These are phyloP conservation scores for Somion occarium DNA, from an alignment of 1,284 basidiomycete genomes.

Conservation along the genomic window DNA sequence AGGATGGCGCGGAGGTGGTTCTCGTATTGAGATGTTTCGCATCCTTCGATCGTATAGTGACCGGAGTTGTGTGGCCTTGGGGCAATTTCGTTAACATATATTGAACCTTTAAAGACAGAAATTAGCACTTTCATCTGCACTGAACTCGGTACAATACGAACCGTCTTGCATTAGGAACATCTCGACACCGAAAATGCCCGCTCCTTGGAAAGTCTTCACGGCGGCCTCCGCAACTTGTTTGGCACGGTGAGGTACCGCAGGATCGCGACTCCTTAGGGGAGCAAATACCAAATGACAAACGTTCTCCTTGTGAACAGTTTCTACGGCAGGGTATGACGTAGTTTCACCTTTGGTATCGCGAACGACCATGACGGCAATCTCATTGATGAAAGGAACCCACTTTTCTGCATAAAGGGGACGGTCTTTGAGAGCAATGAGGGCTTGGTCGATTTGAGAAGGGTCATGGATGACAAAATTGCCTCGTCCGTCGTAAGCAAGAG, in stretches of 20 bases:
- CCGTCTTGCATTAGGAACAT: constrained; percentile 94
- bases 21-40: constrained; percentile 94
- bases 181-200: constrained; percentile 97
- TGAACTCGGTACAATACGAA: constrained; percentile 30
- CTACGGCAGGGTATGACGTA: constrained; percentile 86
- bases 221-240: constrained; percentile 80
- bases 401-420: constrained; percentile 88
- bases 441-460: constrained; percentile 50
- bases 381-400: constrained; percentile 87
- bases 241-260: constrained; percentile 59
- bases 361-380: constrained; percentile 98
- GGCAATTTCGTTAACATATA: constrained; percentile 96
- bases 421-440: constrained; percentile 63
- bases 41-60: constrained; percentile 99
- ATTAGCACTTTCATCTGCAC: constrained; percentile 2
- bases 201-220: constrained; percentile 78
- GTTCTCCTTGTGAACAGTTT: constrained; percentile 94
- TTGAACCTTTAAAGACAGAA: constrained; percentile 44
- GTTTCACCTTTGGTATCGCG: constrained; percentile 75
- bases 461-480: constrained; percentile 85
- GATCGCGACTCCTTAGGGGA: constrained; percentile 65
- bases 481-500: constrained; percentile 93
- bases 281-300: constrained; percentile 93
- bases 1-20: constrained; percentile 98
- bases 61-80: constrained; percentile 99